Base-by-base conservation (phyloP, 2,329 filamentous ascomycete species). In the Verticillium nubilum region DNA sequence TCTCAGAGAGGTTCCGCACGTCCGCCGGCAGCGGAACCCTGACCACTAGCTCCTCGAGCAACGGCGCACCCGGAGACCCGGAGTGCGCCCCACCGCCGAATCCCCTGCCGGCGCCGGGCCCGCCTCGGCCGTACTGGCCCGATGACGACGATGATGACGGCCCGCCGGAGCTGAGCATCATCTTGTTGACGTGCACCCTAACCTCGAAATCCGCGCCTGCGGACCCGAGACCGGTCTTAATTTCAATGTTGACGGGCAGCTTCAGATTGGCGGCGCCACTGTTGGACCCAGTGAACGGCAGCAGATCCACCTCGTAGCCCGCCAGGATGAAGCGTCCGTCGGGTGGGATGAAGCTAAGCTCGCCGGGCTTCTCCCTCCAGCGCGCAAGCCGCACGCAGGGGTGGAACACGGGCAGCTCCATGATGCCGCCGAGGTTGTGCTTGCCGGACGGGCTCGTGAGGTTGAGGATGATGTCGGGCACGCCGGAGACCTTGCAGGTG, bases 311-410 rank as follows among this genome's bases (percentile, higher is more conserved):
- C 73, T 97, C 94, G 70, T 99, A 99, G 25, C 92, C 93, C 31
- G 92, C 93, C 19, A 99, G 81, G 47, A 97, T 90, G 72, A 98
- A 99, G 52, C 92, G 86, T 31, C 95, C 95, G 72, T 99, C 95
- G 0, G 95, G 95, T 2, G 95, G 95, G 13, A 99, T 86, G 69
- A 99, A 99, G 70, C 91, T 96, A n/a, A 99, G 79, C 64, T 97
- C 90, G 3, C 95, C 95, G 0, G 93, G 92, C 59, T 86, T 85
- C 67, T 96, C 91, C 67, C 88, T 88, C 95, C 95, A 99, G 63
- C 87, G 84, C n/a, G 89, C 89, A 3, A 99, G 78, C 19, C 95
- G 84, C 9, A 99, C 95, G 68, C 95, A 98, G 0, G 95, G 95
- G 71, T 99, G 95, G 67, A 99, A 99, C 0, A 97, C 92, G 1